phyloP scores from a whole-genome alignment of 352 stramenopile genomes.

The Globisporangium heterothallicum region DNA sequence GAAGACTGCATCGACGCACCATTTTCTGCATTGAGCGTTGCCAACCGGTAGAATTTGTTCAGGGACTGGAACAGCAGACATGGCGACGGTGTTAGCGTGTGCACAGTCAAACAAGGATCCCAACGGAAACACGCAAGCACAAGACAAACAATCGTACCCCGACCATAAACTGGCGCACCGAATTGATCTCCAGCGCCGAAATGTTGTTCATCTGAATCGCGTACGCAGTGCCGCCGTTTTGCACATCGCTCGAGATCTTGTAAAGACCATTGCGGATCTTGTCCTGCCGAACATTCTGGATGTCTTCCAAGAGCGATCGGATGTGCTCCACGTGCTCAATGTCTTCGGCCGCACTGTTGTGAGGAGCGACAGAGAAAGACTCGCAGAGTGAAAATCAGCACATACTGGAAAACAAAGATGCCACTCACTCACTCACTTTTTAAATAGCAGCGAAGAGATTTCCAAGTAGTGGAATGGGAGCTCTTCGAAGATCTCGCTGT shows the following conservation, averaged over 20 bases:
- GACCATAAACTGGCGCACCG: conserved; percentile 85
- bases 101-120: no score
- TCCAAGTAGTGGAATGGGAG: conserved; percentile 88
- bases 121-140: no score
- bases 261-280: conserved; percentile 87
- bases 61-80: conserved; percentile 37
- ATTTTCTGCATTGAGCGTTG: conserved; percentile 42
- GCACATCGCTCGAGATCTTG: conserved; percentile 72
- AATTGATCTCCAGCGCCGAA: conserved; percentile 81
- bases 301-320: conserved; percentile 77
- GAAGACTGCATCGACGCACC: conserved; percentile 16
- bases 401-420: neutral
- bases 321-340: conserved; percentile 81
- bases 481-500: conserved; percentile 69
- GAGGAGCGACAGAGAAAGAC: neutral
- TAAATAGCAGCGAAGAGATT: conserved; percentile 75
- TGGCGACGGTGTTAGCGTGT: no score
- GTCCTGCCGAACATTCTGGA: conserved; percentile 86
- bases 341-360: conserved; percentile 65
- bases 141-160: conserved; percentile 30
- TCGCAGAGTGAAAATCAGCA: neutral
- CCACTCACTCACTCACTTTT: conserved; percentile 50
- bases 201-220: conserved; percentile 89
- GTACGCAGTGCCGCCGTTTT: conserved; percentile 63
- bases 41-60: conserved; percentile 72